A percentile compares a stretch with the other conserved stretches of the same genome.
phyloP scores from a whole-genome alignment of 805 yeast species.

The Saturnispora halmiae region DNA sequence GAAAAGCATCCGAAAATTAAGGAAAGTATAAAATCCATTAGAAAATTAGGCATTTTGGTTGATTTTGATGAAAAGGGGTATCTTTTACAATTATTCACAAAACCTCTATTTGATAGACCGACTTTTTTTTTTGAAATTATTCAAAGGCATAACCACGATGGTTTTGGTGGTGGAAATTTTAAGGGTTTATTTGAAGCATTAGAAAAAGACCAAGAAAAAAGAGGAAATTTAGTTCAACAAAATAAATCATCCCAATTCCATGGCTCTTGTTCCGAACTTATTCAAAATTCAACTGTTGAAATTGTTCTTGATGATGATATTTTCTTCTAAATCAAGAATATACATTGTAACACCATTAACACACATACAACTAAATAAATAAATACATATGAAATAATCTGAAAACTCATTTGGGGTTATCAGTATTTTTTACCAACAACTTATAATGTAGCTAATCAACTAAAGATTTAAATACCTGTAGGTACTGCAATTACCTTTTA shows the following conservation, averaged over 20 bases:
- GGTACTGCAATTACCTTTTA: too few species aligned
- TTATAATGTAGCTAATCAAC: too few species aligned
- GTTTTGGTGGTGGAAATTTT: constrained; percentile 87
- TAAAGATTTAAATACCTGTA: too few species aligned
- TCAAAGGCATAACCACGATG: constrained; percentile 70
- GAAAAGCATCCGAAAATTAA: constrained; percentile 33
- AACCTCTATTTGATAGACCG: constrained; percentile 70
- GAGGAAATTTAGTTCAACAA: constrained; percentile 50
- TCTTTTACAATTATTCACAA: constrained; percentile 69
- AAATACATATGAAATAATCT: too few species aligned
- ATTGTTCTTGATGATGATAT: not conserved
- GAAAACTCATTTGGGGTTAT: too few species aligned
- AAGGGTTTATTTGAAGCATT: constrained; percentile 72
- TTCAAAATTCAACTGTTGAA: too few species aligned
- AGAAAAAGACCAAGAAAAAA: constrained; percentile 61
- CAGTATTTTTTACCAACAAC: too few species aligned
- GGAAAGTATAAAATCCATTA: constrained; percentile 45
- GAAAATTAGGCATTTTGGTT: constrained; percentile 50
- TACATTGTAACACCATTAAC: too few species aligned
- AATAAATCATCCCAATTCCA: too few species aligned
- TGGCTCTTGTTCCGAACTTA: too few species aligned
- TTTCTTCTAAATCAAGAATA: too few species aligned
- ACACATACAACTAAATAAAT: too few species aligned
- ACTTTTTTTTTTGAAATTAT: constrained; percentile 75
- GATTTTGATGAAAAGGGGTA: constrained; percentile 77